Percentiles rank a stretch among this genome's conserved stretches.
Conservation (phyloP, 2,329 filamentous ascomycete species). For the Venturia effusa region DNA sequence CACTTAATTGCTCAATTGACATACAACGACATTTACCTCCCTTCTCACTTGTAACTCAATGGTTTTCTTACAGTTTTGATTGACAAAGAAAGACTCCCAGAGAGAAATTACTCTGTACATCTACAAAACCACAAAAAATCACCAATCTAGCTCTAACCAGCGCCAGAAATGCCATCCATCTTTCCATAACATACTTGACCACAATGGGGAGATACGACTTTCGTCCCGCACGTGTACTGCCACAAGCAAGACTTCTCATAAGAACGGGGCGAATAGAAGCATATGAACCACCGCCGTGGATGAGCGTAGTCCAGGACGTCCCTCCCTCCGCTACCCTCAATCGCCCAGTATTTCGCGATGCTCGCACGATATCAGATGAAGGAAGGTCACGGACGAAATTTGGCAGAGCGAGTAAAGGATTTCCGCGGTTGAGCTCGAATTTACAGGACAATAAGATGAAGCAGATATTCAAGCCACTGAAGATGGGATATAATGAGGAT, state of each 20-base stretch:
- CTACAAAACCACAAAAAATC: not conserved
- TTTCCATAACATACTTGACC: not conserved
- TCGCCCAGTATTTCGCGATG: conserved; percentile 41
- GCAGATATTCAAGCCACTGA: conserved; percentile 69
- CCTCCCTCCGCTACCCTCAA: conserved; percentile 51
- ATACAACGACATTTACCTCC: no score
- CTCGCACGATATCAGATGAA: conserved; percentile 24
- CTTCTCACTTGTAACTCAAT: no score
- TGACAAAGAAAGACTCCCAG: not conserved
- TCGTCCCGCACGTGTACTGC: conserved; percentile 40
- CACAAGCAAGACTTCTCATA: conserved; percentile 39
- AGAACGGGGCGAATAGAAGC: conserved; percentile 28
- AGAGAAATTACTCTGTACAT: not conserved
- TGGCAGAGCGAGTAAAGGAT: conserved; percentile 7
- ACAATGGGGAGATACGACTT: conserved; percentile 43
- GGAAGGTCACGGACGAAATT: conserved; percentile 14
- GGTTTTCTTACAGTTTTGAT: no score
- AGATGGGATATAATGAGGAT: conserved; percentile 76
- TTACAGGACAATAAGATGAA: conserved; percentile 40
- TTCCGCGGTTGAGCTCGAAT: not conserved
- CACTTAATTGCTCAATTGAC: not conserved
- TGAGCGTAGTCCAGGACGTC: conserved; percentile 42
- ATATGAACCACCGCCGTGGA: conserved; percentile 41
- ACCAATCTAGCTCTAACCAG: not conserved
- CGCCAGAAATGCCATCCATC: not conserved